phyloP scores from a whole-genome alignment of 2,329 filamentous ascomycete genomes.

The Rasamsonia emersonii region DNA sequence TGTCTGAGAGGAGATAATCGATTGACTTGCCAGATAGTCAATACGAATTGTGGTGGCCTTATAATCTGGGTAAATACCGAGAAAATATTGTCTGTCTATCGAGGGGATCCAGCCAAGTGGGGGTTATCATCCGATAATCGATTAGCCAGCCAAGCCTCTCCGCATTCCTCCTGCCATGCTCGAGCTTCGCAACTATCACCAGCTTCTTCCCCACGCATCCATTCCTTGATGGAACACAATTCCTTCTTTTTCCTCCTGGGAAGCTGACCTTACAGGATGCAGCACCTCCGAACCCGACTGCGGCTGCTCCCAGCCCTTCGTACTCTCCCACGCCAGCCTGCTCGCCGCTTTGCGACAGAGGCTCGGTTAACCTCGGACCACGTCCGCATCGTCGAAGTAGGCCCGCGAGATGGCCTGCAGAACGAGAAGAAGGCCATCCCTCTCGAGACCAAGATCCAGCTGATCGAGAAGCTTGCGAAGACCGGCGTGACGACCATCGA shows the following conservation, averaged over 20 bases:
- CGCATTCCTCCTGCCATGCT: conserved; percentile 1
- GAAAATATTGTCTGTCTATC: not conserved
- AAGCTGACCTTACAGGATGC: conserved; percentile 12
- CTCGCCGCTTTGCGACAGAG: conserved; percentile 30
- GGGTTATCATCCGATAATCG: conserved; percentile 1
- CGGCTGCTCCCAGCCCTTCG: conserved; percentile 22
- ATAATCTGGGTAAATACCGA: not conserved
- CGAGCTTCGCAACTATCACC: too few species aligned
- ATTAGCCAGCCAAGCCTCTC: conserved; percentile 3
- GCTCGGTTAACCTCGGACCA: conserved; percentile 37
- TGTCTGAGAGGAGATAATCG: too few species aligned
- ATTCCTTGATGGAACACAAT: not conserved
- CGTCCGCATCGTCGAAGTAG: conserved; percentile 47
- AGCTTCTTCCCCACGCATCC: not conserved
- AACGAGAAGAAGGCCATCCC: conserved; percentile 44
- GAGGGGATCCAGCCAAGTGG: conserved; percentile 1
- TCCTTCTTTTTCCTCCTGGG: not conserved
- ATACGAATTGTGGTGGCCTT: too few species aligned
- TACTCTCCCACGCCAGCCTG: conserved; percentile 8
- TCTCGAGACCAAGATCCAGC: conserved; percentile 40
- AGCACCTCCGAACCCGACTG: conserved; percentile 18
- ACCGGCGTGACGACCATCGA: conserved; percentile 45
- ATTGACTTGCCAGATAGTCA: too few species aligned
- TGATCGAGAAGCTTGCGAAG: conserved; percentile 39
- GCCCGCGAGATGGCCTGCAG: conserved; percentile 45